These are phyloP conservation scores for Primulina tabacum DNA, from an alignment of 257 asterid species.

Conservation along the genomic window DNA sequence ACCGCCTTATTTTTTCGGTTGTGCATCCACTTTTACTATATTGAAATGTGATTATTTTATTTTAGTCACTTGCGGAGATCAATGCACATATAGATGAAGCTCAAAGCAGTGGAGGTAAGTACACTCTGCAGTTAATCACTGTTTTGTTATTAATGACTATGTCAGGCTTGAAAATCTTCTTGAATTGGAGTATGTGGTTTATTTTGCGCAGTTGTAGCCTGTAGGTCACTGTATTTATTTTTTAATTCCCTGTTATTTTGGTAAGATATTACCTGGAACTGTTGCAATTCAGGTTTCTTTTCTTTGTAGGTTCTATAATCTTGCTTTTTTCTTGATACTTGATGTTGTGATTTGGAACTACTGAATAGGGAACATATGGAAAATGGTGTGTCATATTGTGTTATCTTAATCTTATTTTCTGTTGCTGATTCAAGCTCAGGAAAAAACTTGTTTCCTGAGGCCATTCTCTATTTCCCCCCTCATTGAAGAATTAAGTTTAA, in stretches of 20 bases:
- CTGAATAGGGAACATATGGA: constrained; percentile 1
- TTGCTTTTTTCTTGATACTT: not conserved
- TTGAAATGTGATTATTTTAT: constrained; percentile 37
- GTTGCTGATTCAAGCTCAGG: constrained; percentile 8
- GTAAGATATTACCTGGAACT: constrained; percentile 6
- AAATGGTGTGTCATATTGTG: not conserved
- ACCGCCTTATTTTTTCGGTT: constrained; percentile 15
- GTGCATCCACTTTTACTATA: constrained; percentile 22
- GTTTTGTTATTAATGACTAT: constrained; percentile 24
- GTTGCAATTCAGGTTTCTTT: constrained; percentile 22
- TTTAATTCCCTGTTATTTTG: not conserved
- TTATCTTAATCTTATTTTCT: constrained; percentile 18
- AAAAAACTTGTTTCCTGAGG: not conserved
- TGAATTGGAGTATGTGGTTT: constrained; percentile 11
- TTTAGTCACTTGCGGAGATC: constrained; percentile 86
- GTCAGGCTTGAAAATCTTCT: constrained; percentile 11
- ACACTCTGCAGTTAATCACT: constrained; percentile 17
- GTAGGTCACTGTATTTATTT: constrained; percentile 6
- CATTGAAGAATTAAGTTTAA: not conserved
- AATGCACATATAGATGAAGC: constrained; percentile 67
- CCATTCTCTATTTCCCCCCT: not conserved
- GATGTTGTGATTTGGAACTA: constrained; percentile 13
- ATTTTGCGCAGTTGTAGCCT: not conserved
- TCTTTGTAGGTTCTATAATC: not conserved
- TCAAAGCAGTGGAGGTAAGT: constrained; percentile 83